phyloP scores from a whole-genome alignment of 2,329 filamentous ascomycete genomes.

The Akanthomyces muscarius region DNA sequence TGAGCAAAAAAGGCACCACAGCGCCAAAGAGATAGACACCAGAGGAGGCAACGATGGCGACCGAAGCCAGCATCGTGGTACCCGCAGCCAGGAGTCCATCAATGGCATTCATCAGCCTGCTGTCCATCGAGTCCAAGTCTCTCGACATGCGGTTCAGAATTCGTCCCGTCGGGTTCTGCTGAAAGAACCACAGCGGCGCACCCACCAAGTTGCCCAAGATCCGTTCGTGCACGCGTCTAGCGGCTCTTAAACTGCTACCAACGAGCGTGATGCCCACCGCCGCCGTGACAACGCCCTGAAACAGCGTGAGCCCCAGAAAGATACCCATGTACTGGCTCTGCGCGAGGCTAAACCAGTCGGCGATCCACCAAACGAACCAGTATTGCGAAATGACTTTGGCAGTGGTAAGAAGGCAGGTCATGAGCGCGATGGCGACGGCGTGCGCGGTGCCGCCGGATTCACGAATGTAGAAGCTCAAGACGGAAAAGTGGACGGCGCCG shows the following conservation, averaged over 20 bases:
- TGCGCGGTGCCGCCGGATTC: neutral
- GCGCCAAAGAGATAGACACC: neutral
- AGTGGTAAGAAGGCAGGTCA: neutral
- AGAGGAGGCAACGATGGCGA: slow-evolving; percentile 5
- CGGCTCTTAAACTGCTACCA: slow-evolving; percentile 3
- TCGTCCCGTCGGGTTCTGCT: slow-evolving; percentile 8
- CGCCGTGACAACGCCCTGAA: neutral
- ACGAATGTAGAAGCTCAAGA: neutral
- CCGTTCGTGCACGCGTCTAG: neutral
- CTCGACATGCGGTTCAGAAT: slow-evolving; percentile 11
- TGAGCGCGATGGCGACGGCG: neutral
- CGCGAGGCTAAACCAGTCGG: neutral
- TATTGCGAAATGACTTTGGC: slow-evolving; percentile 10
- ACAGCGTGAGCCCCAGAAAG: neutral
- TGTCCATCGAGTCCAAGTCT: slow-evolving; percentile 12
- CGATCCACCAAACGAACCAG: slow-evolving; percentile 17
- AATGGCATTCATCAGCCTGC: slow-evolving; percentile 11
- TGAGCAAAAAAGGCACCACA: neutral
- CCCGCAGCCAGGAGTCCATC: neutral
- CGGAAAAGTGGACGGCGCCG: neutral
- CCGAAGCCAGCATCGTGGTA: slow-evolving; percentile 10
- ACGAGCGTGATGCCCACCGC: slow-evolving; percentile 5
- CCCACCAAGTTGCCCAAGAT: slow-evolving; percentile 4
- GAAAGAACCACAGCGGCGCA: slow-evolving; percentile 15
- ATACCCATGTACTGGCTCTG: slow-evolving; percentile 10